Evolutionary conservation across 2,329 filamentous ascomycete species (phyloP), one percentile per base, ranked within the genome.

Genomic region (Microdochium paspali): DNA sequence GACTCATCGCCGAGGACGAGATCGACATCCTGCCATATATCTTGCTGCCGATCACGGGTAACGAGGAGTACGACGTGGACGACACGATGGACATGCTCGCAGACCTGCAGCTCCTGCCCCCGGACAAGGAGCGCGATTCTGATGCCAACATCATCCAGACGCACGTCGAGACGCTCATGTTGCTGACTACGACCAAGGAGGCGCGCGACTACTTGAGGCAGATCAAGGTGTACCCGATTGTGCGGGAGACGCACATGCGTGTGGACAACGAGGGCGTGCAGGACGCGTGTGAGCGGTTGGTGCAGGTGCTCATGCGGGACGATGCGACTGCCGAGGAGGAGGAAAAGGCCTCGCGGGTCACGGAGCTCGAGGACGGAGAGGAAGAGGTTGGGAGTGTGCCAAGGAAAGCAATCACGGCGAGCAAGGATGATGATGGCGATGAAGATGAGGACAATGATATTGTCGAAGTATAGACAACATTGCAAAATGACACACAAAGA

Each of bases 21-120:
- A 82, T 90, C 45, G 85, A 95, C 57, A 76, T 97, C 15, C 69
- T 97, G 4, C 90, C 91, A 0, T 97, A 97, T 64, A 72, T 97
- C 15, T 70, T 98, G 10, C 74, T 96, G 6, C 91, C 93, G 0
- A 82, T 97, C 44, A 91, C 85, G 58, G 91, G 91, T 0, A 82
- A 78, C 28, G 93, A 97, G 63, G 87, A 93, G 61, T 96, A 91
- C 62, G 75, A 84, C 18, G 87, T 90, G 30, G 89, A 96, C 44
- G 93, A 98, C 55, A 85, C 79, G 49, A 77, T 89, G 61, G 80
- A 77, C 32, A 95, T 98, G 89, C 74, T 95, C 10, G 83, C 90
- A 0, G 93, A 97, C 62, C 72, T 95, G 52, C 91, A 97, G 66
- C 76, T 97, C 0, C 74, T 97, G 10, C 85, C 90, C 0, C 86